Evolutionary conservation across 345 rosid genomes (phyloP), one percentile per base, ranked within the genome.

Genomic region (Moricandia moricandioides): DNA sequence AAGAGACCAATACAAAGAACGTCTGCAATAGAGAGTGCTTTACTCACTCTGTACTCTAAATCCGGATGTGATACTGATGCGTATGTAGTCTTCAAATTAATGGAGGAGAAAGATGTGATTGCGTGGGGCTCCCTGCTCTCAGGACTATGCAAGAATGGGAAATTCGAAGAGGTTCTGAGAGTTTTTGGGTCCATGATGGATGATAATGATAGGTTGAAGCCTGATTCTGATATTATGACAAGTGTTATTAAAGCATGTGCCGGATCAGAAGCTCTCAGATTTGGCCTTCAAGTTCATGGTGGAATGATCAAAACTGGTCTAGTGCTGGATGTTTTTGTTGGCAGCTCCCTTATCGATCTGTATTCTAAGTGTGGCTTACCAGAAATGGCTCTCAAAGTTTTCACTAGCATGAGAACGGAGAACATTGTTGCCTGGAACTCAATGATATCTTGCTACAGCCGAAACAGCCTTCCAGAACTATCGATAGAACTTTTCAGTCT

Each of bases 341-440:
- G 88, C 34, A 86, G 85, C 83, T 84, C 98, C 67, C 82, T 88
- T 60, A 74, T 90, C 3, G 95, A 87, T 82, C 81, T 92, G 91
- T 92, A 92, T 80, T 86, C 96, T 7, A 92, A 92, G 61, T 86
- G 85, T 76, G 75, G 83, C 63, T 82, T 83, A 39, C 84, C 84
- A 29, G 86, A 84, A n/a, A 82, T 77, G 82, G 89, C 96, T 54
- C 83, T 71, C 64, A 55, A 74, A 60, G 66, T 86, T 64, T 92
- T 92, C 80, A 75, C 79, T 16, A 47, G 26, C 14, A 88, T 88
- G 91, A 85, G 66, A 17, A 56, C 56, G 0, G 83, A 85, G 64
- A 92, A 77, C 80, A 83, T 87, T 29, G 92, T 87, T 68, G 84
- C 86, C 40, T 90, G 96, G 98, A 92, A 92, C 77, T 81, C 92